Evolutionary conservation across 1,284 basidiomycete genomes (phyloP).

Genomic region (Trametes hirsuta): DNA sequence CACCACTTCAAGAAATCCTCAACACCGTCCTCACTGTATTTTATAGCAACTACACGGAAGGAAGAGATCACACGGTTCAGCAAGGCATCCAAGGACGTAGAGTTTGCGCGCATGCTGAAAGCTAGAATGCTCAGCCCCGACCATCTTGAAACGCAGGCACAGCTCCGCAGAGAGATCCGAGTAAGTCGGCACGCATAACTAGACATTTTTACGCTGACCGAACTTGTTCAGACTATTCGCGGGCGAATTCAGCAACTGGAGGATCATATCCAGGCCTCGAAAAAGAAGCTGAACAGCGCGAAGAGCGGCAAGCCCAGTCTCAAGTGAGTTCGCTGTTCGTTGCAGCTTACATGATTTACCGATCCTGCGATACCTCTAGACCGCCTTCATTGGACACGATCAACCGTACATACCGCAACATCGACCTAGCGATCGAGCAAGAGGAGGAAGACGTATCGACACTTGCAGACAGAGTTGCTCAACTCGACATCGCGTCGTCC

Average conservation of each 20-base stretch:
- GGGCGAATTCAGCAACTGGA: slow-evolving; percentile 81
- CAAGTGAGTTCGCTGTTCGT: slow-evolving; percentile 47
- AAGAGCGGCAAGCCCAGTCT: slow-evolving; percentile 66
- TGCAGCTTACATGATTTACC: not conserved
- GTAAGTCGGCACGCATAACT: slow-evolving; percentile 41
- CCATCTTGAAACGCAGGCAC: slow-evolving; percentile 80
- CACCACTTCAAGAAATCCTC: not conserved
- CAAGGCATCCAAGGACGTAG: slow-evolving; percentile 74
- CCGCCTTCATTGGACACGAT: slow-evolving; percentile 84
- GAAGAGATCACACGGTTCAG: slow-evolving; percentile 80
- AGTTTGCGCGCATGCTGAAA: slow-evolving; percentile 82
- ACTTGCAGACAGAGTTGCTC: slow-evolving; percentile 58
- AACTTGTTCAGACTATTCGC: slow-evolving; percentile 53
- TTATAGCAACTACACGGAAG: slow-evolving; percentile 66
- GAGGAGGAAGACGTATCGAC: slow-evolving; percentile 62
- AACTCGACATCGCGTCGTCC: slow-evolving; percentile 47
- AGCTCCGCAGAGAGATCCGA: slow-evolving; percentile 70
- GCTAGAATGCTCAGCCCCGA: slow-evolving; percentile 86
- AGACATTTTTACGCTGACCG: not conserved
- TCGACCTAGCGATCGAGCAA: slow-evolving; percentile 69
- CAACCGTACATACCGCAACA: slow-evolving; percentile 83
- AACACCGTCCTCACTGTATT: not conserved
- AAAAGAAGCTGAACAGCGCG: slow-evolving; percentile 67
- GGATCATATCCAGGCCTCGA: slow-evolving; percentile 67
- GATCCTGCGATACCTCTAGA: slow-evolving; percentile 41